phyloP scores from a whole-genome alignment of 768 basidiomycete genomes.

The Boletales sp. region DNA sequence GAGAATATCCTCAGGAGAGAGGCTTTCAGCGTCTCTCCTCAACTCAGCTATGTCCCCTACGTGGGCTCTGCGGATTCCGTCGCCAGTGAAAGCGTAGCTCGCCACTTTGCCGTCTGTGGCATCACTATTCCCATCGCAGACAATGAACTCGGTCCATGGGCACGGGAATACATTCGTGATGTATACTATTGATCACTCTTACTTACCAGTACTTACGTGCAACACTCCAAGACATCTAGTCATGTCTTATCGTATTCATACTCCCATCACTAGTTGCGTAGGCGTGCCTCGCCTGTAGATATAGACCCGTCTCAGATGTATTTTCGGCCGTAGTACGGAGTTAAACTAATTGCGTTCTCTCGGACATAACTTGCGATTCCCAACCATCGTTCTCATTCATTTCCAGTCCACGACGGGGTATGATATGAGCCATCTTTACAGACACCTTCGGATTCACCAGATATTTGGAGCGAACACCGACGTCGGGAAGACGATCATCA shows the following conservation, averaged over 20 bases:
- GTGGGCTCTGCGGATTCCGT: slow-evolving; percentile 27
- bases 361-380: too few species aligned
- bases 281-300: slow-evolving; percentile 3
- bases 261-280: neutral
- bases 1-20: slow-evolving; percentile 34
- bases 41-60: slow-evolving; percentile 30
- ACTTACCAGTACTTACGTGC: slow-evolving; percentile 16
- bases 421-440: slow-evolving; percentile 79
- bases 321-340: slow-evolving; percentile 18
- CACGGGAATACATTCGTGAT: slow-evolving; percentile 32
- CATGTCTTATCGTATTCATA: slow-evolving; percentile 24
- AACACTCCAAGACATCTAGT: slow-evolving; percentile 21
- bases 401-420: neutral
- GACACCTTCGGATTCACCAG: slow-evolving; percentile 81
- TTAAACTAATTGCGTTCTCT: slow-evolving; percentile 6
- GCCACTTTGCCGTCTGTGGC: slow-evolving; percentile 42
- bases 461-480: slow-evolving; percentile 95
- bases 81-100: slow-evolving; percentile 33
- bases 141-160: slow-evolving; percentile 38
- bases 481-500: slow-evolving; percentile 92
- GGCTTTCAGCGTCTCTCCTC: slow-evolving; percentile 33
- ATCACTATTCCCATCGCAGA: slow-evolving; percentile 35
- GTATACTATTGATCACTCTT: slow-evolving; percentile 21
- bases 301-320: neutral
- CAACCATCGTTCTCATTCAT: neutral